phyloP scores from a whole-genome alignment of 768 basidiomycete genomes.

The Gloeophyllum trabeum region DNA sequence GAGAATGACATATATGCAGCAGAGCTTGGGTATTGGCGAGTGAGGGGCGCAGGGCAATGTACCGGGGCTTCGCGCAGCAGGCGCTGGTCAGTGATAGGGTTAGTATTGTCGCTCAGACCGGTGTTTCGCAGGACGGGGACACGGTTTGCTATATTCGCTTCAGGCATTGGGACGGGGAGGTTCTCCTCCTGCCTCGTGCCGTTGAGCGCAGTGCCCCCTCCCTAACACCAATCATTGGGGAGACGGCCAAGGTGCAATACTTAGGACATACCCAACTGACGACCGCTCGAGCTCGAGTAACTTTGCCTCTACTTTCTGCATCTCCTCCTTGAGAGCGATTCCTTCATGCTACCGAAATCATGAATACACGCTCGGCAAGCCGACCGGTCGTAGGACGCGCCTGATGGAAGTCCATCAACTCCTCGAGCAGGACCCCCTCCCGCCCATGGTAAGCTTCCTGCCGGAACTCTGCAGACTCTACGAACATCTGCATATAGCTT shows the following conservation, averaged over 20 bases:
- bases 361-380: slow-evolving; percentile 6
- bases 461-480: slow-evolving; percentile 48
- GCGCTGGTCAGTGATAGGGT: slow-evolving; percentile 27
- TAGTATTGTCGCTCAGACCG: slow-evolving; percentile 49
- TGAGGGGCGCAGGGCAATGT: no score
- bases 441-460: slow-evolving; percentile 37
- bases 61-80: no score
- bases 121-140: slow-evolving; percentile 63
- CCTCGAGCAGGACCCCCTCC: slow-evolving; percentile 46
- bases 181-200: not conserved
- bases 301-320: slow-evolving; percentile 32
- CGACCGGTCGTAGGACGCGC: slow-evolving; percentile 27
- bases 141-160: slow-evolving; percentile 74
- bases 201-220: no score
- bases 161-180: slow-evolving; percentile 21
- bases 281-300: slow-evolving; percentile 34
- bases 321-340: slow-evolving; percentile 24
- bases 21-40: no score
- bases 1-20: no score
- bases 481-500: slow-evolving; percentile 40
- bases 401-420: slow-evolving; percentile 53
- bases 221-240: no score
- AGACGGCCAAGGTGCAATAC: no score
- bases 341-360: slow-evolving; percentile 23
- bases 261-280: slow-evolving; percentile 18